A percentile compares a stretch with the other conserved stretches of the same genome.
Conservation (phyloP, 169 alveolate species). For the Cardiosporidium cionae region DNA sequence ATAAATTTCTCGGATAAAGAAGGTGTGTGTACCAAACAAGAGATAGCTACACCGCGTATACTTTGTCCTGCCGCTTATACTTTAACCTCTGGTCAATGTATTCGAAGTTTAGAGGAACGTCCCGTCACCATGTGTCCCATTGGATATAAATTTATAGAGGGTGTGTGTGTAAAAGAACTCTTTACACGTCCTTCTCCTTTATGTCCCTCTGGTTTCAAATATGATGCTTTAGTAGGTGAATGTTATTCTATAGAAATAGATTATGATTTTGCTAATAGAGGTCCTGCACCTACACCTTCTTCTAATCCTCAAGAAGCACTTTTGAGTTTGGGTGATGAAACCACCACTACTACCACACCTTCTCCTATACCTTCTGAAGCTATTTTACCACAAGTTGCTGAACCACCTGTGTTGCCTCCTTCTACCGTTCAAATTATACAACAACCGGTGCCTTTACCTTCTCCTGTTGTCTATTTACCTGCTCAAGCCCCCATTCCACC, state of each 20-base stretch:
- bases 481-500: slow-evolving; percentile 10
- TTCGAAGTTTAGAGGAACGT: not conserved
- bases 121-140: slow-evolving; percentile 19
- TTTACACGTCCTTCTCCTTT: not conserved
- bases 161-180: slow-evolving; percentile 9
- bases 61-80: slow-evolving; percentile 6
- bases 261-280: not conserved
- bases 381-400: not conserved
- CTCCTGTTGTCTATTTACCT: slow-evolving; percentile 19
- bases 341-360: slow-evolving; percentile 11
- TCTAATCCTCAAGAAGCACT: slow-evolving; percentile 3
- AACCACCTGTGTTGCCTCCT: slow-evolving; percentile 1
- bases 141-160: slow-evolving; percentile 1
- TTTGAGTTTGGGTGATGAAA: not conserved
- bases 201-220: slow-evolving; percentile 14
- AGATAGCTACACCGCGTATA: too few species aligned
- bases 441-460: slow-evolving; percentile 18
- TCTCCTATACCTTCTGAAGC: not conserved
- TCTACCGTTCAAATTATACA: slow-evolving; percentile 8
- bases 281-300: not conserved
- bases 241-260: slow-evolving; percentile 6
- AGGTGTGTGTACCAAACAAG: too few species aligned
- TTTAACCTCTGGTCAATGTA: slow-evolving; percentile 3
- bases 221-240: slow-evolving; percentile 9
- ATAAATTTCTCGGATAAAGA: too few species aligned